Base-by-base conservation (phyloP, 2,329 filamentous ascomycete genomes). In the Zymoseptoria pseudotritici region DNA sequence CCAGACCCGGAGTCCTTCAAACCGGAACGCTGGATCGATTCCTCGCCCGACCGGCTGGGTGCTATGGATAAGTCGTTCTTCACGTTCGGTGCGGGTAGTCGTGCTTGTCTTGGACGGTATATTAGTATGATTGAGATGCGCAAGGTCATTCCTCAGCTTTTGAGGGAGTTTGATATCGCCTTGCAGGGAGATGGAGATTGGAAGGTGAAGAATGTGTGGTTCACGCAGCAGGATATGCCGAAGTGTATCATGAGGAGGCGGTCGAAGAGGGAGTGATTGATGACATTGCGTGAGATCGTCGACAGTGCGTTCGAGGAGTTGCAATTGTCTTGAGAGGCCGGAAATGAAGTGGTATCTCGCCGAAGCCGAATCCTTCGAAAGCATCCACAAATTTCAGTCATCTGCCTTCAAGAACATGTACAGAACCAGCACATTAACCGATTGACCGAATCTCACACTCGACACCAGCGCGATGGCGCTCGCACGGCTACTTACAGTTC, bases 61-160 rank as follows among this genome's bases (percentile, higher is more conserved):
- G 59, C 62, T 42, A 65, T 65, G 63, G 61, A 65, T 26, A 22
- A 56, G 13, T 54, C 53, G 21, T 64, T 66, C 53, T 63, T 69
- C 26, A 58, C 61, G 1, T 76, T 76, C 55, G 74, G 74, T 9
- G 70, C 67, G 10, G 74, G 74, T 8, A 69, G 70, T 2, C 62
- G 73, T 17, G 70, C 66, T 3, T 76, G 74, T 58, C 72, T 72
- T 17, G 74, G 74, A 2, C 62, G 63, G 20, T 68, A 72, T 20
- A 70, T 73, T 31, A 59, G 58, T 3, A 51, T 63, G 36, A 54
- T 68, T 17, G 68, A 70, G 61, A 68, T 72, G 53, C 54, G 50
- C 11, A 71, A 70, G 58, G 29, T 70, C 4, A 49, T 71, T 19
- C 69, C 69, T 6, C 53, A 64, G 56, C 36, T 71, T 29, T 13